Base-by-base conservation (phyloP, 2,329 filamentous ascomycete genomes). In the Fusarium pseudograminearum region DNA sequence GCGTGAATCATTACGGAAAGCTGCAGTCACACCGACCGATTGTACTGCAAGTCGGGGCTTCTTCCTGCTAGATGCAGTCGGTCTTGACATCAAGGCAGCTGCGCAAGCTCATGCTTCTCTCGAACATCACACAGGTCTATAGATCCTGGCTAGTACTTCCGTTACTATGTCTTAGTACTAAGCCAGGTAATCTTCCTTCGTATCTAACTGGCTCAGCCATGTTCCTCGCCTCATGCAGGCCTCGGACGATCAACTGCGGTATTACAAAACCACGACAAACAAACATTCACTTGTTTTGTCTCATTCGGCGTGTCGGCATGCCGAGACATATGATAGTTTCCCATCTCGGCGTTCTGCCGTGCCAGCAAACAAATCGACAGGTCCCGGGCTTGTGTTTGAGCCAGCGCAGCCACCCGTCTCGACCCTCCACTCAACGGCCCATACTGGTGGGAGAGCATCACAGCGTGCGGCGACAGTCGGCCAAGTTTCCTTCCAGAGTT, bases 21-120 rank as follows among this genome's bases (percentile, higher is more conserved):
- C 56, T 62, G 56, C 64, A 71, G 68, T 71, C 51, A 51, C 54
- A 70, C 61, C 24, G 26, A 61, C 48, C 22, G 61, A 60, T 65
- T 20, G 36, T 5, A 20, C 36, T 40, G 11, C 33, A 28, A 41
- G 14, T 30, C 26, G 26, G 18, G 47, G 24, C 44, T 56, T 54
- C 16, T 54, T 52, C 30, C 46, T 67, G 45, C 57, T 20, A 70
- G 45, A 69, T 70, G 61, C 53, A 69, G 53, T 44, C 28, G 44
- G 53, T 66, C 66, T 62, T 58, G 41, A 48, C 45, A 33, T 44
- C 24, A 36, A 69, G 48, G 36, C 45, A 34, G 20, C 51, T 54
- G 41, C 48, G 40, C 57, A 20, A 26, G 26, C 22, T 47, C 36
- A 18, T 20, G 46, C 51, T 8, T 46, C 12, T 20, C n/a, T 14